Evolutionary conservation across 805 yeast species (phyloP), one percentile per base, ranked within the genome.

Genomic region (Saturnispora sekii): DNA sequence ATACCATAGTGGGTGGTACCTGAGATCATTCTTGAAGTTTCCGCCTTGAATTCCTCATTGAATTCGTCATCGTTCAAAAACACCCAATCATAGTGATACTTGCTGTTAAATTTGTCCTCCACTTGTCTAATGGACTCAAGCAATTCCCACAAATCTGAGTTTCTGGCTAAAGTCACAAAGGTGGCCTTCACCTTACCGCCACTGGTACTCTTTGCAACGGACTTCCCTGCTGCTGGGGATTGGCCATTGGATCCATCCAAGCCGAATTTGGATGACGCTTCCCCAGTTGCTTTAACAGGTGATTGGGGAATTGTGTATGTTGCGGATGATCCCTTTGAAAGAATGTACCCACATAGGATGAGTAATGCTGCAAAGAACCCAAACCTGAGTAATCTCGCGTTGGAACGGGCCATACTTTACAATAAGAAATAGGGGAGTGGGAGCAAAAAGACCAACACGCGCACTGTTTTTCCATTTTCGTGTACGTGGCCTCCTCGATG

Each of bases 71-170:
- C 96, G 63, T 90, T 90, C 55, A 90, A 70, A 63, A 90, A 93
- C 26, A 88, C 93, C 97, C 97, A 90, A 55, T 94, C 97, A 60
- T 90, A 90, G 51, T 84, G 73, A 66, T 67, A 89, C 40, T 84
- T 73, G 14, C 66, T 60, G 69, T 90, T 90, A 72, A 93, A 90
- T 51, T 96, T 72, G 62, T 88, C 97, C 65, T 90, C 97, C 44
- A 89, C 74, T 40, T 80, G 75, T 61, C 85, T 72, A 48, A 85
- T 82, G 7, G 94, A 78, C 30, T 68, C 74, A 38, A 77, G 65
- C 43, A 85, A 64, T 21, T 72, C 72, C 65, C 74, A 70, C 46
- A 85, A 61, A 59, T 85, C 95, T n/a, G 67, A 55, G 61, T 84
- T 84, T 66, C 94, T 72, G 10, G 89, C 93, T 54, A 85, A 69